A percentile compares a stretch with the other conserved stretches of the same genome.
phyloP scores from a whole-genome alignment of 129 eudicot species.

The Arctium minus region DNA sequence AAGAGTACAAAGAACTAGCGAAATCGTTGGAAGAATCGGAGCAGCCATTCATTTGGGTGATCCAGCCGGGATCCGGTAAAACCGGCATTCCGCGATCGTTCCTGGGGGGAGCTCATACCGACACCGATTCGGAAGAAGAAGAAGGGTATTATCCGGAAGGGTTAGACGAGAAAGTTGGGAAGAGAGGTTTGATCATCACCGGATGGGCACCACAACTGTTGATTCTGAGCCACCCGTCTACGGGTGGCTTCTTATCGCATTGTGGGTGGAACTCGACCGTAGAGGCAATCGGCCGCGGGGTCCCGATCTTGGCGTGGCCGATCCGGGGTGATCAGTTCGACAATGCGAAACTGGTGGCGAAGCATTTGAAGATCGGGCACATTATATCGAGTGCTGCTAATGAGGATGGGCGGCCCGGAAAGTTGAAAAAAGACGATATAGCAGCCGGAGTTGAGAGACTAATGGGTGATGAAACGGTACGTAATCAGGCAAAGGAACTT shows the following conservation, averaged over 20 bases:
- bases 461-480: constrained; percentile 57
- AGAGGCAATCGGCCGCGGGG: constrained; percentile 69
- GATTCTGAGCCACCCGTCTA: constrained; percentile 69
- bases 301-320: constrained; percentile 81
- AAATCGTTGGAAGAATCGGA: constrained; percentile 45
- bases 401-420: constrained; percentile 20
- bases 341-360: constrained; percentile 53
- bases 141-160: constrained; percentile 69
- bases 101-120: constrained; percentile 28
- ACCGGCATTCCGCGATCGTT: constrained; percentile 39
- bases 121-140: constrained; percentile 25
- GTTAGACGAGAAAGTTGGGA: constrained; percentile 38
- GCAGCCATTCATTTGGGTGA: constrained; percentile 66
- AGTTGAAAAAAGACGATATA: constrained; percentile 44
- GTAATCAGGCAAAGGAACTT: constrained; percentile 21
- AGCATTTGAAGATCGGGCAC: constrained; percentile 48
- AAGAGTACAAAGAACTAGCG: constrained; percentile 53
- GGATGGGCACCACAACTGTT: constrained; percentile 88
- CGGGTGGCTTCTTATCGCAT: constrained; percentile 75
- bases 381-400: constrained; percentile 8
- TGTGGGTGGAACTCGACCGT: constrained; percentile 92
- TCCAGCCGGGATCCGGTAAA: constrained; percentile 61
- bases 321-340: constrained; percentile 65
- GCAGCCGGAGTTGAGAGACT: constrained; percentile 43
- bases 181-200: constrained; percentile 51